Evolutionary conservation across 768 basidiomycete species (phyloP).

Genomic region (Tricholoma matsutake): DNA sequence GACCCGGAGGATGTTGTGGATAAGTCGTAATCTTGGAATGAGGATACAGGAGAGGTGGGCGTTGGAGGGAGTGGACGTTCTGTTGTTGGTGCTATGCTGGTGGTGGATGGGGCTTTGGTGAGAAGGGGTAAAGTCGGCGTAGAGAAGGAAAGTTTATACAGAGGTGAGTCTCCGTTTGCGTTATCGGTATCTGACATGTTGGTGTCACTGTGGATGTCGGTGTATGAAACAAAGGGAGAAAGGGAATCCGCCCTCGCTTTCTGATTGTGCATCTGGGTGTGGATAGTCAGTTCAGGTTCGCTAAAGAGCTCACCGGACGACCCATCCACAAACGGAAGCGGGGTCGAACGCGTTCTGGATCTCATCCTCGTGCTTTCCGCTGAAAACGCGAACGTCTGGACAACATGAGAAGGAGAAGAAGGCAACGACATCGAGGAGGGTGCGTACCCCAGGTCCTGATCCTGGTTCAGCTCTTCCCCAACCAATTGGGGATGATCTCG

Average conservation of each 20-base stretch:
- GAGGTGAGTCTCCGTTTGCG: too few species aligned
- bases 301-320: too few species aligned
- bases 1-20: not conserved
- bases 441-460: not conserved
- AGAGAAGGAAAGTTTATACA: not conserved
- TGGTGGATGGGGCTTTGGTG: not conserved
- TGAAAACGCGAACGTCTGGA: not conserved
- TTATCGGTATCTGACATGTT: too few species aligned
- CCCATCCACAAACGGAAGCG: not conserved
- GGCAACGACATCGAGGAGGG: not conserved
- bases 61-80: not conserved
- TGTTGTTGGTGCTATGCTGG: too few species aligned
- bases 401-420: not conserved
- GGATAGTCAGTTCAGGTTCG: too few species aligned
- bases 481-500: not conserved
- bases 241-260: too few species aligned
- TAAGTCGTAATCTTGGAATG: not conserved
- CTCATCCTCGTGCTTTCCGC: not conserved
- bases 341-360: not conserved
- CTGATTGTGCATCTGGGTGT: not conserved
- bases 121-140: not conserved
- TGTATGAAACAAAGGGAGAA: too few species aligned
- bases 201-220: too few species aligned
- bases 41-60: not conserved
- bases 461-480: not conserved